Evolutionary conservation across 208 protist genomes (phyloP).

Genomic region (Trypanosoma avium): DNA sequence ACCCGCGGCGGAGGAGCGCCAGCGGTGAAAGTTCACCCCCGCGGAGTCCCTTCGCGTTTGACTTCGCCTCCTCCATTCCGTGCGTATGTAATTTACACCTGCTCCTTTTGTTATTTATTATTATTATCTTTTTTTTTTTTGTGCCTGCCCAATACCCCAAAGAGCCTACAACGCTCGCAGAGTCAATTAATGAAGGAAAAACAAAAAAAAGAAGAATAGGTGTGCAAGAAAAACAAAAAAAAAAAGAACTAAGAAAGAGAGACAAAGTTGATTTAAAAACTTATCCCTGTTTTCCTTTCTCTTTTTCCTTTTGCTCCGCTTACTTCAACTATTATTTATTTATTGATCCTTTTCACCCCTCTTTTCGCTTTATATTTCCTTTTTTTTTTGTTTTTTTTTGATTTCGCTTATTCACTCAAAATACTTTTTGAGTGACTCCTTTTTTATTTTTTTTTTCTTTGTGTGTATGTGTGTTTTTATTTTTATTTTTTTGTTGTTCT

Average conservation of each 20-base stretch:
- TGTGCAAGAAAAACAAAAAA: too few relatives aligned
- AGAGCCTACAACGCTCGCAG: too few relatives aligned
- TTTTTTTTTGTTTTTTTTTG: constrained; percentile 8
- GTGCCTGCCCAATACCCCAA: too few relatives aligned
- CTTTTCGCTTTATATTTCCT: background rate
- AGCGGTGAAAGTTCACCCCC: background rate
- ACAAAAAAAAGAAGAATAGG: too few relatives aligned
- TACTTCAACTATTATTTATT: too few relatives aligned
- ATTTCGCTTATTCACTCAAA: background rate
- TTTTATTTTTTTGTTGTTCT: constrained; percentile 3
- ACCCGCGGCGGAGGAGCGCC: background rate
- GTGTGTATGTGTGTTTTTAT: background rate
- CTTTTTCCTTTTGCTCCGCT: background rate
- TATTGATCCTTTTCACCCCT: too few relatives aligned
- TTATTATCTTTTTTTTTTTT: constrained; percentile 1
- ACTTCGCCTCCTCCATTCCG: constrained; percentile 16
- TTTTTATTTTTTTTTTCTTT: background rate
- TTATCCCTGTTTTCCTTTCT: background rate
- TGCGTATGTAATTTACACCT: too few relatives aligned
- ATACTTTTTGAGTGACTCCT: too few relatives aligned
- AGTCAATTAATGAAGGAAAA: too few relatives aligned
- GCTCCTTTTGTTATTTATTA: background rate
- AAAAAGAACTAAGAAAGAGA: too few relatives aligned
- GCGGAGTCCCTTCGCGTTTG: background rate
- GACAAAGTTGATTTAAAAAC: too few relatives aligned